Base-by-base conservation (phyloP, 139 green algal genomes). In the Coelastrella sp. region DNA sequence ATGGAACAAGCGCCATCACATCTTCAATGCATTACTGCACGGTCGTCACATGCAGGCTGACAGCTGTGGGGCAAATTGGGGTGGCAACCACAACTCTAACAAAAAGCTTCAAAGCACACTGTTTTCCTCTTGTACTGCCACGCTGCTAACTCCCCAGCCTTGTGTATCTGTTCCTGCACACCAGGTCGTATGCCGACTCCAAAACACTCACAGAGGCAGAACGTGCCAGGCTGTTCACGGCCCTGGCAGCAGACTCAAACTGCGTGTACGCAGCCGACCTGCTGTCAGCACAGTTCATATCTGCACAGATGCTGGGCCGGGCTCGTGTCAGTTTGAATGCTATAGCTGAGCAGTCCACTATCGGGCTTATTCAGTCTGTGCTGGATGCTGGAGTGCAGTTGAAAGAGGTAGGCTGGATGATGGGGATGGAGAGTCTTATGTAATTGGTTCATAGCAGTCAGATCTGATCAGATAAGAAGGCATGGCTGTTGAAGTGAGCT, bases 131-230 rank as follows among this genome's bases (percentile, higher is more conserved):
- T 47, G 32, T 47, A 47, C 32, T 47, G 32, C 32, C 32, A 47
- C 32, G 32, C 32, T 47, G 32, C 32, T 47, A 47, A 47, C 32
- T 47, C 32, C 32, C 32, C 32, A 47, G 32, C 32, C 32, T 47
- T 47, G 32, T 47, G 32, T 47, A 47, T 10, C 61, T 84, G 73
- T 77, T 17, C 7, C n/a, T 20, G 10, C 59, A 5, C 59, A 11
- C 54, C 94, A 95, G 93, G 81, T 83, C 85, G 5, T 96, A 96
- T 87, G 92, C 95, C 19, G 97, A 99, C 92, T 98, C 94, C 66
- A 99, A 99, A 87, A 94, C 92, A 20, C 93, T 99, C 57, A 97
- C 80, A 13, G 96, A 97, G 59, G 92, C 94, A 5, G 91, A 95
- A 81, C 91, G 97, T 0, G 94, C 97, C 3, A 7, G 47, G 16